Base-by-base conservation (phyloP, 1,284 basidiomycete species). In the Gomphus sp. region DNA sequence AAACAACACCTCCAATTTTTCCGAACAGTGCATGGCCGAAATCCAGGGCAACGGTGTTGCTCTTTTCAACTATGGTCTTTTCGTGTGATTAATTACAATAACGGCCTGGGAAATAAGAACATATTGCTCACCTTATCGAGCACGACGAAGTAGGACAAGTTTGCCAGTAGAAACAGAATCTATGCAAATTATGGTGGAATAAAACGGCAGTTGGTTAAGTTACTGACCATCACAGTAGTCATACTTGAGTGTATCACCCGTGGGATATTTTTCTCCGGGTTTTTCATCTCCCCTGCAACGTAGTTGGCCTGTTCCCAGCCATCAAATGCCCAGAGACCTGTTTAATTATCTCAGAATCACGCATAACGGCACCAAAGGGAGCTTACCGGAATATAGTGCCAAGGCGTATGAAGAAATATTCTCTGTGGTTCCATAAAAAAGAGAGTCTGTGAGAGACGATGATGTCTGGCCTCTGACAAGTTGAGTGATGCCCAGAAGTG, bases 11-110 rank as follows among this genome's bases (percentile, higher is more conserved):
- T 22, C 97, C 96, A 12, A 88, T 71, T 5, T 86, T 82, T 6
- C 97, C 96, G 63, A 95, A 89, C 3, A 96, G 73, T 0, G 83
- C 85, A 58, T 87, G 81, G 1, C 97, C 97, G 66, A 98, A 99
- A 71, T 99, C 96, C 62, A 96, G 77, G 0, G 93, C 95, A 18
- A 98, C 92, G 0, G 95, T 98, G 65, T 98, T 98, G 62, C 89
- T 91, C 49, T 79, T 71, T n/a, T 78, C 80, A 14, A 91, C 87
- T 8, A 78, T 82, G 41, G 67, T 73, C 84, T 87, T 53, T 22
- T 55, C 39, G 44, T 36, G 34, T 37, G 14, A 44, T 45, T 10
- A 33, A 41, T 51, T 22, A 43, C 45, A 56, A n/a, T 41, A 12
- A 8, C 33, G 18, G 4, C 18, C 12, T n/a, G 3, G 22, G 16